Conservation (phyloP, 2,329 filamentous ascomycete species). For the Ophiostoma novo-ulmi region DNA sequence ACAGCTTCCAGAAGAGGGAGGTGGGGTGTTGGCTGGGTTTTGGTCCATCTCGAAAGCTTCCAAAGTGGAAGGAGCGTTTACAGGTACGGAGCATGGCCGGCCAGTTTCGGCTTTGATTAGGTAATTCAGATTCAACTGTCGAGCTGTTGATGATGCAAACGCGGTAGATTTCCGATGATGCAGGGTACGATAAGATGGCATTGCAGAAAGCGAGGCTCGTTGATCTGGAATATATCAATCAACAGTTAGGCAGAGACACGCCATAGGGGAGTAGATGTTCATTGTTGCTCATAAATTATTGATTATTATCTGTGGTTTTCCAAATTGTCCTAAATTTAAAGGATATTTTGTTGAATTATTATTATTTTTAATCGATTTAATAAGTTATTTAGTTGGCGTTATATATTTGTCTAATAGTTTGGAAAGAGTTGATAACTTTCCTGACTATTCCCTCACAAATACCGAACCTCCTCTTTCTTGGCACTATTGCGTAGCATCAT, state of each 20-base stretch:
- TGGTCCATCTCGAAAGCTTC: neutral
- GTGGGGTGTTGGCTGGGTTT: slow-evolving; percentile 10
- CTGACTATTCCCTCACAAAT: too few relatives aligned
- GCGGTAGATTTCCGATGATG: neutral
- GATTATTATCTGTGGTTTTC: too few relatives aligned
- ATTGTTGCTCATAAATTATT: too few relatives aligned
- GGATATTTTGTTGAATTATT: too few relatives aligned
- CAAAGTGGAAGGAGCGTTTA: slow-evolving; percentile 1
- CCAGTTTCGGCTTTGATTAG: slow-evolving; percentile 14
- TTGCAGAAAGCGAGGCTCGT: neutral
- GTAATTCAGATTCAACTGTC: neutral
- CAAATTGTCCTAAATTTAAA: too few relatives aligned
- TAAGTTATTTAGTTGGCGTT: too few relatives aligned
- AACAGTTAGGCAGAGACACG: neutral
- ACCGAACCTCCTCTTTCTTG: too few relatives aligned
- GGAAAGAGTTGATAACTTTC: too few relatives aligned
- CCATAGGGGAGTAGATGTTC: neutral
- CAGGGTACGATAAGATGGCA: neutral
- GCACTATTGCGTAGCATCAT: too few relatives aligned
- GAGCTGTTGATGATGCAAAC: neutral
- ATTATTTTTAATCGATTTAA: too few relatives aligned
- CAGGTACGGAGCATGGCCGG: neutral
- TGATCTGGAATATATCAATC: neutral
- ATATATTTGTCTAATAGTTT: too few relatives aligned
- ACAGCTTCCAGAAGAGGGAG: slow-evolving; percentile 18